A percentile compares a stretch with the other conserved stretches of the same genome.
Evolutionary conservation across 2,329 filamentous ascomycete genomes (phyloP).

Genomic region (Anisogramma anomala): DNA sequence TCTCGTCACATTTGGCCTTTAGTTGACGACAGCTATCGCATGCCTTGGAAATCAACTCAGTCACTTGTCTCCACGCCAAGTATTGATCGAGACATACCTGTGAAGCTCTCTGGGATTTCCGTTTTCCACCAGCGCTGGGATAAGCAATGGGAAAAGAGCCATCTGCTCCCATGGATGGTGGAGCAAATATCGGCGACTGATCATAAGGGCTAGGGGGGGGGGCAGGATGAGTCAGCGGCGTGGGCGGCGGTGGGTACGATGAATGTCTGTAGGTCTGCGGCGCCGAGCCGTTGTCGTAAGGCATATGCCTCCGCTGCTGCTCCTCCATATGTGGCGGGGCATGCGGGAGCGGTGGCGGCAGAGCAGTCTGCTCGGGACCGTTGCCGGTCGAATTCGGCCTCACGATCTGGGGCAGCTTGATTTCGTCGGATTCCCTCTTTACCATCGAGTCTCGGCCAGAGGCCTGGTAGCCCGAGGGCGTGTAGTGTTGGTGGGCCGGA

Average conservation of each 20-base stretch:
- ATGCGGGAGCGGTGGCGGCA: conserved; percentile 18
- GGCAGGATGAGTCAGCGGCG: conserved; percentile 22
- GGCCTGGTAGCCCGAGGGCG: conserved; percentile 26
- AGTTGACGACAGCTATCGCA: conserved; percentile 81
- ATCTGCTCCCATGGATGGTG: conserved; percentile 25
- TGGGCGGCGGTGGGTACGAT: conserved; percentile 31
- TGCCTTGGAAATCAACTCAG: conserved; percentile 42
- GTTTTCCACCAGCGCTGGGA: conserved; percentile 34
- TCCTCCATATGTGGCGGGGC: conserved; percentile 30
- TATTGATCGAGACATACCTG: conserved; percentile 34
- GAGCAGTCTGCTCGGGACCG: conserved; percentile 26
- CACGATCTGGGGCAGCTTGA: conserved; percentile 33
- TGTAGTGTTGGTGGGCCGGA: conserved; percentile 20
- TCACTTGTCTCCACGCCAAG: neutral
- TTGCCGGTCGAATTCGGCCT: conserved; percentile 41
- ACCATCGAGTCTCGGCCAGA: conserved; percentile 37
- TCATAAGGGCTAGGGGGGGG: conserved; percentile 27
- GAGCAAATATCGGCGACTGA: conserved; percentile 20
- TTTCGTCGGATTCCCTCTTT: conserved; percentile 44
- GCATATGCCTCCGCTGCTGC: conserved; percentile 41
- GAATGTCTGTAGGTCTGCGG: conserved; percentile 33
- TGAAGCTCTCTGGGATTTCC: conserved; percentile 54
- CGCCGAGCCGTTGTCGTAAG: conserved; percentile 36
- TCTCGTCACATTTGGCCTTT: conserved; percentile 88
- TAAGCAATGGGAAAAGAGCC: conserved; percentile 32